These are phyloP conservation scores for Hippophae gyantsensis DNA, from an alignment of 306 rosid species.

Conservation along the genomic window DNA sequence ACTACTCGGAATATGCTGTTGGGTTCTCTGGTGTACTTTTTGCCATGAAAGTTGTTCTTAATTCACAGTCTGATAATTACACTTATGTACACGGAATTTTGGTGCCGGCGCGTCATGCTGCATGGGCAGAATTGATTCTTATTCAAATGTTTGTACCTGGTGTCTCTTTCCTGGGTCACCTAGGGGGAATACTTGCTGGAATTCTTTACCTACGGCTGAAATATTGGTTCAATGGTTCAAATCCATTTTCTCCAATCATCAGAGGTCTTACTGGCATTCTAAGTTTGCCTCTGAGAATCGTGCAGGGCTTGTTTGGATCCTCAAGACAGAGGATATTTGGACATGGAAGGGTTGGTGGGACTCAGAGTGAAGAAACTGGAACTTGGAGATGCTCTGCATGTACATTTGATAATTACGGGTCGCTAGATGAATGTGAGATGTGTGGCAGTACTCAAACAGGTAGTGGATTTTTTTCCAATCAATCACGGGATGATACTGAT, in stretches of 20 bases:
- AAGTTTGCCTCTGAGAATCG: constrained; percentile 42
- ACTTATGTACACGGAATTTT: constrained; percentile 44
- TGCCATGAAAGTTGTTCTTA: constrained; percentile 86
- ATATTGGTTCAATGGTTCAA: constrained; percentile 36
- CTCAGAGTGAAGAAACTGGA: constrained; percentile 20
- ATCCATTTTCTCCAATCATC: constrained; percentile 31
- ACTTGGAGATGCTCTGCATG: constrained; percentile 74
- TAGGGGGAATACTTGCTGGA: constrained; percentile 85
- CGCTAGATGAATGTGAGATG: constrained; percentile 55
- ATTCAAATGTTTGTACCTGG: constrained; percentile 71
- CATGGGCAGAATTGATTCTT: constrained; percentile 71
- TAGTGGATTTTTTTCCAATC: constrained; percentile 17
- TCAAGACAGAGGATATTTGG: constrained; percentile 40
- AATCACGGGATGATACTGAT: constrained; percentile 5
- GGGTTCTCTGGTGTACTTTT: constrained; percentile 92
- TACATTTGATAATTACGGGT: constrained; percentile 54
- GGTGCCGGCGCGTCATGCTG: constrained; percentile 66
- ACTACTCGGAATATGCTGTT: constrained; percentile 54
- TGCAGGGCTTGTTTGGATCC: constrained; percentile 18
- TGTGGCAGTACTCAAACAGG: constrained; percentile 45
- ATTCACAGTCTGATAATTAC: constrained; percentile 34
- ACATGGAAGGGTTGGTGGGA: constrained; percentile 45
- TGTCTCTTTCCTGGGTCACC: constrained; percentile 76
- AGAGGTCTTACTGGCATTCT: constrained; percentile 33
- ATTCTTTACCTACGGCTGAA: constrained; percentile 48